phyloP scores from a whole-genome alignment of 2,329 filamentous ascomycete species.

The Sarocladium brachiariae region DNA sequence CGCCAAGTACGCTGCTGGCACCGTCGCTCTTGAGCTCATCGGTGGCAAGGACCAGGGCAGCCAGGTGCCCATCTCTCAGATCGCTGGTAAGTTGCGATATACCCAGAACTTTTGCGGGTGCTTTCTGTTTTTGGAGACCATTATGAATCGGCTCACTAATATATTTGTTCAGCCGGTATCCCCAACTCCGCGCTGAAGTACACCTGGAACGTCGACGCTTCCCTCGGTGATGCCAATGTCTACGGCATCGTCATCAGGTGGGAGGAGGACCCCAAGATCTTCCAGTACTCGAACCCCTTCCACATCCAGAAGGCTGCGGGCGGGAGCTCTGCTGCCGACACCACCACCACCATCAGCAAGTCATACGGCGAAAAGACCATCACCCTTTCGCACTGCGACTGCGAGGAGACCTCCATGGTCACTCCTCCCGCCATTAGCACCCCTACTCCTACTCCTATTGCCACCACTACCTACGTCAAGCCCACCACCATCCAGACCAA shows the following conservation, averaged over 20 bases:
- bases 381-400: background rate
- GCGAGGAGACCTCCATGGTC: conserved; percentile 15
- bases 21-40: conserved; percentile 47
- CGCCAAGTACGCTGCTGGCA: conserved; percentile 32
- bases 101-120: too few species aligned
- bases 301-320: conserved; percentile 29
- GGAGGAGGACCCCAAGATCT: conserved; percentile 38
- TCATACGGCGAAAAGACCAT: conserved; percentile 24
- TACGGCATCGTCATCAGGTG: conserved; percentile 53
- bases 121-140: too few species aligned
- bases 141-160: too few species aligned
- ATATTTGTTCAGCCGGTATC: conserved; percentile 33
- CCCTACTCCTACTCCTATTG: conserved; percentile 15
- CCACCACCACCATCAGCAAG: conserved; percentile 23
- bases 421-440: conserved; percentile 14
- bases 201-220: conserved; percentile 42
- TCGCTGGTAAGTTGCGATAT: conserved; percentile 47
- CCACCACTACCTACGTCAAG: conserved; percentile 14
- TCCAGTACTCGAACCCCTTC: conserved; percentile 61
- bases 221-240: conserved; percentile 36
- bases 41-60: conserved; percentile 39
- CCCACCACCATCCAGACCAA: conserved; percentile 15
- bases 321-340: conserved; percentile 20
- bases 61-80: conserved; percentile 33
- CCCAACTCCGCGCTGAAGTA: conserved; percentile 37